Base-by-base conservation (phyloP, 2,329 filamentous ascomycete genomes). In the Alternaria arborescens region DNA sequence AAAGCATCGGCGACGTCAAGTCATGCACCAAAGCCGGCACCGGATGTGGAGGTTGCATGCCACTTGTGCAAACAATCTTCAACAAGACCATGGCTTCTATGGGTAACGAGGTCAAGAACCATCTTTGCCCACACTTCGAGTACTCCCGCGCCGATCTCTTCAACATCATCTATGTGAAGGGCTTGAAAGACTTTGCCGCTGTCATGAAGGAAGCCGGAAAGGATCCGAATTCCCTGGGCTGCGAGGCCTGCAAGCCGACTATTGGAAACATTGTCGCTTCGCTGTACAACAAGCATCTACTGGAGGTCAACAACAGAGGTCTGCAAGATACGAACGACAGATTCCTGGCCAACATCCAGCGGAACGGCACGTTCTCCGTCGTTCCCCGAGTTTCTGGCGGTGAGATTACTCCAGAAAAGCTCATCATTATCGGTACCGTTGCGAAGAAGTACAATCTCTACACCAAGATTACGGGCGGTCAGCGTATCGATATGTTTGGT, bases 401-500 rank as follows among this genome's bases (percentile, higher is more conserved):
- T 61, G 93, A 97, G 78, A 95, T 97, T 72, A 95, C 92, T 0
- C 89, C 93, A 0, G 91, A 95, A 50, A 93, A 92, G 76, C 86
- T 97, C 52, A 90, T 97, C 47, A 86, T 89, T 58, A 93, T 97
- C 60, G 93, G 92, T 0, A 87, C 89, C 56, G 92, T 97, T 0
- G 93, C 93, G 0, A 91, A 91, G 81, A 90, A 94, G 75, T 97
- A 92, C 73, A 85, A 86, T 36, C 82, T 97, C 7, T 97, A 97
- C 80, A 93, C 89, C 73, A 97, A 97, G 80, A 96, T 97, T 74
- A 97, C 93, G 0, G 93, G 93, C 56, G 93, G 91, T 1, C 93
- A 97, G 79, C 88, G 93, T 57, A 97, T 97, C 73, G 93, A 97
- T 78, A 87, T 97, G 89, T 97, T 97, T 72, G 93, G 93, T 41